Evolutionary conservation across 2,329 filamentous ascomycete genomes (phyloP).

Genomic region (Paraphoma chrysanthemicola): DNA sequence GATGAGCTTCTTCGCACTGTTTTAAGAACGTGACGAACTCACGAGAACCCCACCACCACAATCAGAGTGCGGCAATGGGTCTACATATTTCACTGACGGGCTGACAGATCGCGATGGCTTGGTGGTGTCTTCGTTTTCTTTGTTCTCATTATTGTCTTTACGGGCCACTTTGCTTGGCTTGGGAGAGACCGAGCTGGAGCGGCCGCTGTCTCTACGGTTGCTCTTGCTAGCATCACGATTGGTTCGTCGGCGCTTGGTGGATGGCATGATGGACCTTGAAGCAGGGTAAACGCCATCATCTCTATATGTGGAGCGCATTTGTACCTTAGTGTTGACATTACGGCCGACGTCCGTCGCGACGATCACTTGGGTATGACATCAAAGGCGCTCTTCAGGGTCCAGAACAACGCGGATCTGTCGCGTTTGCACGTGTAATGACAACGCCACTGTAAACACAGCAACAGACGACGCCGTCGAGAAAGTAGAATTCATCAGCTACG

Average conservation of each 20-base stretch:
- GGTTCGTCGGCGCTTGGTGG: slow-evolving; percentile 17
- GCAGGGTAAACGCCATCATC: neutral
- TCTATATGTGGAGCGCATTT: no score
- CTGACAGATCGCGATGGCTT: neutral
- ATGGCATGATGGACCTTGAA: slow-evolving; percentile 7
- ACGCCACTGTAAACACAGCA: neutral
- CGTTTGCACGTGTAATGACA: slow-evolving; percentile 6
- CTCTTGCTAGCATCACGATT: slow-evolving; percentile 7
- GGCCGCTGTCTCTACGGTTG: neutral
- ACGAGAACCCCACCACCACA: neutral
- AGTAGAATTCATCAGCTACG: neutral
- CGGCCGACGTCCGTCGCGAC: neutral
- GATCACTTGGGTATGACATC: slow-evolving; percentile 9
- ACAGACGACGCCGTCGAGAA: slow-evolving; percentile 1
- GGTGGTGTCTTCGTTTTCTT: neutral
- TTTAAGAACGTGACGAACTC: neutral
- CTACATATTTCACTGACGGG: neutral
- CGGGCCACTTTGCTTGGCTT: neutral
- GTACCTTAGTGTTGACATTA: no score
- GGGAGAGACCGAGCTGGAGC: neutral
- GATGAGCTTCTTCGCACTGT: neutral
- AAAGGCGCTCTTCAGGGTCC: slow-evolving; percentile 13
- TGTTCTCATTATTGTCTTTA: neutral
- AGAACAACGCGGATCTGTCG: slow-evolving; percentile 13
- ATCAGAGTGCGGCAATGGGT: neutral